phyloP scores from a whole-genome alignment of 129 eudicot genomes.

The Pseudognaphalium luteoalbum region DNA sequence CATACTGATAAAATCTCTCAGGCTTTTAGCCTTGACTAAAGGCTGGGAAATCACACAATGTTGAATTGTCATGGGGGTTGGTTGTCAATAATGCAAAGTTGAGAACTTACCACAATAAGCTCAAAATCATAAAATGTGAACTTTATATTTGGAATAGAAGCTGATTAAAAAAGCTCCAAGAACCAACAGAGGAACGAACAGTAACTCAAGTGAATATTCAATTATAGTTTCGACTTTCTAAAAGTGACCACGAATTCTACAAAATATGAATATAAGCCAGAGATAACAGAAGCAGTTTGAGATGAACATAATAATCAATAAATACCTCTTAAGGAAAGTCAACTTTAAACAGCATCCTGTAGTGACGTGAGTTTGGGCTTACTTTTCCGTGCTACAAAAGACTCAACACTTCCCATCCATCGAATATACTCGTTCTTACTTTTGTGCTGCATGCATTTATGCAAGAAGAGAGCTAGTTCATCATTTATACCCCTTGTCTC shows the following conservation, averaged over 20 bases:
- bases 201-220: slow-evolving; percentile 1
- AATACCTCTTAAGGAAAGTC: background rate
- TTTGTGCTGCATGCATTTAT: slow-evolving; percentile 57
- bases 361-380: background rate
- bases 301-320: background rate
- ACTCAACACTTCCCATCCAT: slow-evolving; percentile 67
- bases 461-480: slow-evolving; percentile 61
- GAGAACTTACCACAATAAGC: background rate
- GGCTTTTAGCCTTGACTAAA: no score
- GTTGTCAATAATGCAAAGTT: background rate
- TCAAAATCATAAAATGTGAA: background rate
- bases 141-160: background rate
- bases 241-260: background rate
- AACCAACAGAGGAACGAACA: background rate
- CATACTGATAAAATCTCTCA: no score
- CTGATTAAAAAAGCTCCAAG: background rate
- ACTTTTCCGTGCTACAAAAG: slow-evolving; percentile 52
- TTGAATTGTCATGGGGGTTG: background rate
- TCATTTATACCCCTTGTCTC: slow-evolving; percentile 74
- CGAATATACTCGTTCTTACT: slow-evolving; percentile 61
- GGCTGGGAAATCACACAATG: background rate
- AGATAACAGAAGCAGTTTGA: background rate
- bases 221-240: background rate
- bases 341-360: slow-evolving; percentile 7
- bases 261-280: background rate